These are phyloP conservation scores for Penicillium herquei DNA, from an alignment of 495 filamentous ascomycete genomes.

Conservation along the genomic window DNA sequence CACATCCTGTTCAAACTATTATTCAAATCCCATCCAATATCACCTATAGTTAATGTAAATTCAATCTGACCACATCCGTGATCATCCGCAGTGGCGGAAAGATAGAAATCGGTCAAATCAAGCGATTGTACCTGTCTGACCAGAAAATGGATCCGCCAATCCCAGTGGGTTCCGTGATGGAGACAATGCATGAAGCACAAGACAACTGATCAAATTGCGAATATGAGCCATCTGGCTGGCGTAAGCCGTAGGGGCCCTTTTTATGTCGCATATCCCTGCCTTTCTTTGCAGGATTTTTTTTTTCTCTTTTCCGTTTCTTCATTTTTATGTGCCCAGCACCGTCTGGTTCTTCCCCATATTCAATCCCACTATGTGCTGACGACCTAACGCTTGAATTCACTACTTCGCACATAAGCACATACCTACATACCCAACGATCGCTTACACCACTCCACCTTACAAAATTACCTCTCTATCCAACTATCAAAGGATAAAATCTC, in stretches of 20 bases:
- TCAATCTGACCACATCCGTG: background rate
- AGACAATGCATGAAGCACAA: background rate
- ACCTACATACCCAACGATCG: background rate
- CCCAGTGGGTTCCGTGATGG: background rate
- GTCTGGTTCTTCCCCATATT: no score
- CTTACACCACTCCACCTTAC: background rate
- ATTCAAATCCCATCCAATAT: no score
- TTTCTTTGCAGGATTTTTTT: background rate
- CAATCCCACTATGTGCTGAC: constrained; percentile 1
- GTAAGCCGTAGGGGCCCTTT: background rate
- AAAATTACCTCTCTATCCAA: background rate
- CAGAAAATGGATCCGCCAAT: background rate
- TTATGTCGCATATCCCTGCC: constrained; percentile 1
- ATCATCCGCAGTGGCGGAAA: background rate
- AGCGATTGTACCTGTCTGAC: constrained; percentile 4
- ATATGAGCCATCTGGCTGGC: constrained; percentile 6
- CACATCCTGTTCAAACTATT: no score
- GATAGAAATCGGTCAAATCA: background rate
- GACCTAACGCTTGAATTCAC: background rate
- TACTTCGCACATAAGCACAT: no score
- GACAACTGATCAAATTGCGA: constrained; percentile 1
- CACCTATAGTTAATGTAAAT: no score
- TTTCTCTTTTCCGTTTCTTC: background rate
- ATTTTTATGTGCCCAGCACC: background rate
- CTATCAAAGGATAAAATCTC: background rate